Percentiles rank a stretch among this genome's conserved stretches.
These are phyloP conservation scores for Fusarium bactridioides DNA, from an alignment of 2,329 filamentous ascomycete species.

Conservation along the genomic window DNA sequence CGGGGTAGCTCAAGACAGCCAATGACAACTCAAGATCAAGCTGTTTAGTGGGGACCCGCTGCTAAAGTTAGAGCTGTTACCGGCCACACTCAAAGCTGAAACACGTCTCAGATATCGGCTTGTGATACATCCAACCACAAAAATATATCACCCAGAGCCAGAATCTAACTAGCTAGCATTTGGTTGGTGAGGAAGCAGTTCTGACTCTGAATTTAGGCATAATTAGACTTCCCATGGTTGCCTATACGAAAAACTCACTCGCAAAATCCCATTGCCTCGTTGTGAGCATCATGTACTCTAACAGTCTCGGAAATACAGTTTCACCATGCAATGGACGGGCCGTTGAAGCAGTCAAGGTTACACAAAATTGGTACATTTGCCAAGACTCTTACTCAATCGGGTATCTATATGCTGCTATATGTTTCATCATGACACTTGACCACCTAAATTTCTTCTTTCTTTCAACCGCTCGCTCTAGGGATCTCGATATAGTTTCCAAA, in stretches of 20 bases:
- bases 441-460: not conserved
- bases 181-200: not conserved
- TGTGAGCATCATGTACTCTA: not conserved
- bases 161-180: not conserved
- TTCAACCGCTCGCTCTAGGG: not conserved
- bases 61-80: constrained; percentile 23
- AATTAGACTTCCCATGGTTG: not conserved
- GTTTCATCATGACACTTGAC: constrained; percentile 1
- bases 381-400: constrained; percentile 7
- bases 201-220: not conserved
- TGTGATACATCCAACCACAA: constrained; percentile 19
- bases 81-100: constrained; percentile 28
- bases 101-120: constrained; percentile 34
- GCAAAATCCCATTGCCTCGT: not conserved
- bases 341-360: not conserved
- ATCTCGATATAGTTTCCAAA: not conserved
- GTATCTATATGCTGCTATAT: constrained; percentile 21
- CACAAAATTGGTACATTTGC: not conserved
- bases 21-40: not conserved
- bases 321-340: not conserved
- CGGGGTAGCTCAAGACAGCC: constrained; percentile 30
- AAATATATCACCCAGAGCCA: not conserved
- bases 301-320: not conserved
- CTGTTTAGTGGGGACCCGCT: constrained; percentile 18
- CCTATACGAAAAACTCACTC: not conserved